phyloP scores from a whole-genome alignment of 2,329 filamentous ascomycete species.

The Conoideocrella luteorostrata region DNA sequence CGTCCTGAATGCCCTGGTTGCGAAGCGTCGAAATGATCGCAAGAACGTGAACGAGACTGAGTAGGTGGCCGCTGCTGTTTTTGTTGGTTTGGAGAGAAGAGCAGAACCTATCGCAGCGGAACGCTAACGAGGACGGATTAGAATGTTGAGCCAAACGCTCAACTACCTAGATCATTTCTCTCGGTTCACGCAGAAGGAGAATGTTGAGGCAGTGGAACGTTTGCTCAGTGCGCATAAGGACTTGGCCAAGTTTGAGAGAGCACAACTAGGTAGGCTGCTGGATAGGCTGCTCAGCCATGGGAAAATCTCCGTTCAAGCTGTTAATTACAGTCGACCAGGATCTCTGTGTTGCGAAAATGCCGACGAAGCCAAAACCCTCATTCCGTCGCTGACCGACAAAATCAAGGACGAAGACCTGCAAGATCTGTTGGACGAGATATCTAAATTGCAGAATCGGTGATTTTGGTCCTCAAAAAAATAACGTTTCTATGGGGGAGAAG shows the following conservation, averaged over 20 bases:
- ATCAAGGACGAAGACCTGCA: conserved; percentile 85
- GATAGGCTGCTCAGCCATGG: not conserved
- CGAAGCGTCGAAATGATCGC: conserved; percentile 70
- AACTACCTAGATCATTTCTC: conserved; percentile 93
- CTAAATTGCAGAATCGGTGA: conserved; percentile 57
- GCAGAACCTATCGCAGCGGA: too few relatives aligned
- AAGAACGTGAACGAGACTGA: conserved; percentile 81
- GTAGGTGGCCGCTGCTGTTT: conserved; percentile 40
- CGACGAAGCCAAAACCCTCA: conserved; percentile 94
- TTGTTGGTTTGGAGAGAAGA: not conserved
- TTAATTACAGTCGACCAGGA: conserved; percentile 42
- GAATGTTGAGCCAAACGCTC: conserved; percentile 78
- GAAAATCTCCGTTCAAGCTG: not conserved
- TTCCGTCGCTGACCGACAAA: conserved; percentile 83
- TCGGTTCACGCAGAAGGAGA: conserved; percentile 91
- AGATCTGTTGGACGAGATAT: conserved; percentile 83
- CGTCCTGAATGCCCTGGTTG: conserved; percentile 82
- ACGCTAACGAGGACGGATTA: conserved; percentile 23
- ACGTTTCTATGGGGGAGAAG: too few relatives aligned
- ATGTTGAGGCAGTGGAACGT: conserved; percentile 88
- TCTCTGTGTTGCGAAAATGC: conserved; percentile 87
- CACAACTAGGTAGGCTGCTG: conserved; percentile 66
- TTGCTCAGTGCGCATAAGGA: conserved; percentile 73
- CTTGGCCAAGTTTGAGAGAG: conserved; percentile 87
- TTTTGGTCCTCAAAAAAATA: too few relatives aligned